Percentiles rank a stretch among this genome's conserved stretches.
Conservation (phyloP, 75 land plant species). For the Azolla pinnata region DNA sequence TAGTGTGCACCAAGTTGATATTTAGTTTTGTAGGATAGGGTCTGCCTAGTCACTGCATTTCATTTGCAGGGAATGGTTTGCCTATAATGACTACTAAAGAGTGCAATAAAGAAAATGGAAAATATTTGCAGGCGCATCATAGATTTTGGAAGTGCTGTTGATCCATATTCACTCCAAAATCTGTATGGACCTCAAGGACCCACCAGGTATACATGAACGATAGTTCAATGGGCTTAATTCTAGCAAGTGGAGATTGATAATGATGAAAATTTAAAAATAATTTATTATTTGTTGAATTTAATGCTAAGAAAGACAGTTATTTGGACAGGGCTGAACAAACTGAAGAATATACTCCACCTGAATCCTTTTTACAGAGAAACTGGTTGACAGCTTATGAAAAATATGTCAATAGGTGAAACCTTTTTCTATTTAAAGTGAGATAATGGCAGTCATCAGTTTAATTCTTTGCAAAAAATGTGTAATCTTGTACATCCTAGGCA, state of each 20-base stretch:
- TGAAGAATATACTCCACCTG: conserved; percentile 80
- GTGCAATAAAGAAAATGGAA: too few species aligned
- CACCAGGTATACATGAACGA: conserved; percentile 38
- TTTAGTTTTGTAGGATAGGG: too few species aligned
- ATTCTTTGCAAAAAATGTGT: too few species aligned
- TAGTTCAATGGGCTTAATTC: neutral
- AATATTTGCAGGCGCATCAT: conserved; percentile 82
- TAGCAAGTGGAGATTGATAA: neutral
- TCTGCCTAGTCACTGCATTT: too few species aligned
- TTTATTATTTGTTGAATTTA: neutral
- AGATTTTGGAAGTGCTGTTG: conserved; percentile 97
- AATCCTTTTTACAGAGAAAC: conserved; percentile 63
- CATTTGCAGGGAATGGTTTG: too few species aligned
- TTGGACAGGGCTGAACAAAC: conserved; percentile 91
- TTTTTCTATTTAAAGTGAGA: too few species aligned
- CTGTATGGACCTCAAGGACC: conserved; percentile 80
- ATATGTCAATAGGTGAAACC: conserved; percentile 17
- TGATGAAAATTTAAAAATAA: neutral
- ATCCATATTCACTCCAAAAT: conserved; percentile 69
- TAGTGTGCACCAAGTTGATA: too few species aligned
- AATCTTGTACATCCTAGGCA: too few species aligned
- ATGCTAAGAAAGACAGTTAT: too few species aligned
- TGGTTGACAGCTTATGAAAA: conserved; percentile 46
- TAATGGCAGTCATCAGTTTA: too few species aligned
- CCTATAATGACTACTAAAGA: too few species aligned